Conservation (phyloP, 139 green algal genomes). For the Closterium sp. region DNA sequence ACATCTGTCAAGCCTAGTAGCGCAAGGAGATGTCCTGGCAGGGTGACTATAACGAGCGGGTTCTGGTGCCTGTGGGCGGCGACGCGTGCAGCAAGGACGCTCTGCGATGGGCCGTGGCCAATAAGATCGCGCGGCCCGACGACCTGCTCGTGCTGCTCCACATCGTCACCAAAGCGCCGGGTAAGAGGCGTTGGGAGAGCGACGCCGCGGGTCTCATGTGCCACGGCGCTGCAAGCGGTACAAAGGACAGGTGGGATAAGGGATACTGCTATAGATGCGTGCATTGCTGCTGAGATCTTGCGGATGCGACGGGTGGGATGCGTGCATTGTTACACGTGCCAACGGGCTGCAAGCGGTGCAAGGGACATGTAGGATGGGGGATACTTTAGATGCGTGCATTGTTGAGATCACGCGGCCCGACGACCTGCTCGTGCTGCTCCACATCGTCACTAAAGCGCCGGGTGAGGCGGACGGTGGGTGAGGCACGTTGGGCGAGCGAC, state of each 20-base stretch:
- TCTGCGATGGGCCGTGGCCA: conserved; percentile 9
- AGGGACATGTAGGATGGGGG: neutral
- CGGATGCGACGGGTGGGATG: neutral
- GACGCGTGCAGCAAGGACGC: conserved; percentile 13
- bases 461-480: neutral
- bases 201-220: too few relatives aligned
- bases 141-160: conserved; percentile 22
- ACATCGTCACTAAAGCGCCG: neutral
- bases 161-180: conserved; percentile 20
- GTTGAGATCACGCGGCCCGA: neutral
- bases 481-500: too few relatives aligned
- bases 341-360: too few relatives aligned
- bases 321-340: too few relatives aligned
- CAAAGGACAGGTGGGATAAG: neutral
- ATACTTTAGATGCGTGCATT: neutral
- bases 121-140: conserved; percentile 19
- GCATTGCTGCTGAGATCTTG: too few relatives aligned
- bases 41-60: neutral
- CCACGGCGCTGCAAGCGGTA: neutral
- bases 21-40: neutral
- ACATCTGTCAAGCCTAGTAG: neutral
- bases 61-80: neutral
- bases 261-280: neutral
- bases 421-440: neutral
- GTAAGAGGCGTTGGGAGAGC: too few relatives aligned